Evolutionary conservation across 257 asterid species (phyloP), one percentile per base, ranked within the genome.

Genomic region (Cynanchum wilfordii): DNA sequence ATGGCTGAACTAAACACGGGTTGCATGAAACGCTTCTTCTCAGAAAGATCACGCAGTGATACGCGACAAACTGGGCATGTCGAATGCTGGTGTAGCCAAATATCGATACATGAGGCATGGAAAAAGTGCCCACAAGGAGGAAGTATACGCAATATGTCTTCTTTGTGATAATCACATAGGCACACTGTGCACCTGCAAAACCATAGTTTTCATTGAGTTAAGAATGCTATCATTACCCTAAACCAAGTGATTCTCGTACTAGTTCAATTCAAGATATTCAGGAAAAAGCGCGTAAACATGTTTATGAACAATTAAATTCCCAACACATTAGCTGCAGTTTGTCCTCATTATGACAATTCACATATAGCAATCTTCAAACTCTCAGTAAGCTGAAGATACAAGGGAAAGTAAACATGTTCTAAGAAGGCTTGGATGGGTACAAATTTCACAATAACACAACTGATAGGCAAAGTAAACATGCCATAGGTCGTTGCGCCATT

Each of bases 41-140:
- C 95, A 0, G 90, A 84, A 45, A 80, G 82, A 40, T 82, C 89
- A 0, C 88, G 89, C 16, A 91, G 89, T 65, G 98, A 89, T 45
- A 91, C 66, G 56, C 97, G 92, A 72, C 98, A 94, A 10, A 94
- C 90, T 4, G 98, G 98, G 69, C 98, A 94, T 0, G 96, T 91
- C 19, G 89, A 84, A 38, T 85, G 89, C 85, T 87, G 89, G 66
- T 87, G 90, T 47, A 94, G 82, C 98, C 98, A 94, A 74, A 85
- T 82, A 60, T 89, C 93, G 2, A 94, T 91, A 55, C 98, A 94
- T 0, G 81, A 79, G 13, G 89, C 85, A 66, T 94, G 98, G 51
- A 91, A 94, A 24, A 83, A 84, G 76, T 94, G 98, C 0, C 96
- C 91, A 56, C 98, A 93, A 0, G 72, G 20, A 4, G 96, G 96